phyloP scores from a whole-genome alignment of 306 rosid species.

The Phaseolus lunatus region DNA sequence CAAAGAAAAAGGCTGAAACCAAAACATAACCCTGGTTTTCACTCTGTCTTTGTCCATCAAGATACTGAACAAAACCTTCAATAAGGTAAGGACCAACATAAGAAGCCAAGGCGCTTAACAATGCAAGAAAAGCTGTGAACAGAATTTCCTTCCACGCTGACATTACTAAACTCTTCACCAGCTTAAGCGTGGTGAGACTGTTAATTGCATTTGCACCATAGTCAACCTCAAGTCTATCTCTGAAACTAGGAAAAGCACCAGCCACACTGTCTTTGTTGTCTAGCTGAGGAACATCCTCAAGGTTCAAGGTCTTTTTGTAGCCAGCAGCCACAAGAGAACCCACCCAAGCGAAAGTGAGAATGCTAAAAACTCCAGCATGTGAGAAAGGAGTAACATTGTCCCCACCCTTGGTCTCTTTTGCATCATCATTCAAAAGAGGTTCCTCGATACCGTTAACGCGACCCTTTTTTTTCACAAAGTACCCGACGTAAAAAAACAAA shows the following conservation, averaged over 20 bases:
- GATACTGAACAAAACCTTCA: slow-evolving; percentile 58
- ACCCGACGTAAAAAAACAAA: slow-evolving; percentile 49
- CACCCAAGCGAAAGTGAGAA: slow-evolving; percentile 59
- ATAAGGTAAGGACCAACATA: slow-evolving; percentile 67
- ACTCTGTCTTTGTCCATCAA: slow-evolving; percentile 50
- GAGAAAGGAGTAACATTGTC: slow-evolving; percentile 60
- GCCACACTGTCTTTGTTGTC: slow-evolving; percentile 49
- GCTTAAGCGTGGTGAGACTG: slow-evolving; percentile 49
- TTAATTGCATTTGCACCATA: slow-evolving; percentile 45
- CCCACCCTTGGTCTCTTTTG: slow-evolving; percentile 45
- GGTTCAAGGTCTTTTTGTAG: slow-evolving; percentile 52
- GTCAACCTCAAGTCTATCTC: slow-evolving; percentile 49
- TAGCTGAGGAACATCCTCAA: slow-evolving; percentile 63
- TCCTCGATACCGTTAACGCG: slow-evolving; percentile 38
- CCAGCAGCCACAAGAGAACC: slow-evolving; percentile 57
- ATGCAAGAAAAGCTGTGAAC: slow-evolving; percentile 43
- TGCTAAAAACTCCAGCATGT: slow-evolving; percentile 60
- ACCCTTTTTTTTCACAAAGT: slow-evolving; percentile 36
- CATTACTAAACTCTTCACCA: slow-evolving; percentile 45
- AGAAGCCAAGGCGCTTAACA: slow-evolving; percentile 50
- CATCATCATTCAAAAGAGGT: slow-evolving; percentile 52
- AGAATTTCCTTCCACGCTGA: slow-evolving; percentile 57
- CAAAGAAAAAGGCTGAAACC: slow-evolving; percentile 53
- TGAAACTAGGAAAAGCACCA: slow-evolving; percentile 49
- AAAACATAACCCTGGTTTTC: slow-evolving; percentile 56